A percentile compares a stretch with the other conserved stretches of the same genome.
These are phyloP conservation scores for Galeopsis tetrahit DNA, from an alignment of 257 asterid species.

Conservation along the genomic window DNA sequence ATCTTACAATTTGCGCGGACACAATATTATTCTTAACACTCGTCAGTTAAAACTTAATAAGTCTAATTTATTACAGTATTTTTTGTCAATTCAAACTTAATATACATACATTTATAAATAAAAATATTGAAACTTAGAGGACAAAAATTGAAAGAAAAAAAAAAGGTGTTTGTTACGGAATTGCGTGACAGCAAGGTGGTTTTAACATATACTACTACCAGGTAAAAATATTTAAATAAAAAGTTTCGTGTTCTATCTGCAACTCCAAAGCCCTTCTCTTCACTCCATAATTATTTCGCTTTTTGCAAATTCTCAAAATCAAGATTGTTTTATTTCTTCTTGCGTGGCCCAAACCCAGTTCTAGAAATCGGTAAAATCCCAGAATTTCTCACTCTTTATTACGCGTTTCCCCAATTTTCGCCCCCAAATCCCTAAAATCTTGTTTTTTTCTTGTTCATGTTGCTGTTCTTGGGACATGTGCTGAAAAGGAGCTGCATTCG, in stretches of 20 bases:
- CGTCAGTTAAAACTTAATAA: no score
- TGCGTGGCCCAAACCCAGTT: background rate
- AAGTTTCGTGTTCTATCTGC: conserved; percentile 12
- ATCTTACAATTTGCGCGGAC: no score
- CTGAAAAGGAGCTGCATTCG: conserved; percentile 30
- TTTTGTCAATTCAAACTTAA: no score
- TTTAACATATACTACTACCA: conserved; percentile 18
- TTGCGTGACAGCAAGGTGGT: conserved; percentile 15
- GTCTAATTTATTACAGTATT: no score
- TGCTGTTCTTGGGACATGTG: conserved; percentile 36
- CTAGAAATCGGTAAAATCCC: conserved; percentile 17
- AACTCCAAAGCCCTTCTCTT: conserved; percentile 28
- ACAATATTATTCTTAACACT: no score
- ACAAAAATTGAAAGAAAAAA: background rate
- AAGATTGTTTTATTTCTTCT: conserved; percentile 13
- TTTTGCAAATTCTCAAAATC: conserved; percentile 24
- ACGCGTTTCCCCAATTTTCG: conserved; percentile 22
- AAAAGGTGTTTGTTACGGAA: conserved; percentile 14
- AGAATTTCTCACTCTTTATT: conserved; percentile 26
- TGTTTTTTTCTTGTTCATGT: conserved; percentile 34
- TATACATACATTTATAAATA: no score
- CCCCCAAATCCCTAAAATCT: conserved; percentile 35
- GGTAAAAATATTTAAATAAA: conserved; percentile 13
- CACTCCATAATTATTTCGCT: conserved; percentile 20
- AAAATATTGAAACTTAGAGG: no score